Base-by-base conservation (phyloP, 495 filamentous ascomycete species). In the Daldinia decipiens region DNA sequence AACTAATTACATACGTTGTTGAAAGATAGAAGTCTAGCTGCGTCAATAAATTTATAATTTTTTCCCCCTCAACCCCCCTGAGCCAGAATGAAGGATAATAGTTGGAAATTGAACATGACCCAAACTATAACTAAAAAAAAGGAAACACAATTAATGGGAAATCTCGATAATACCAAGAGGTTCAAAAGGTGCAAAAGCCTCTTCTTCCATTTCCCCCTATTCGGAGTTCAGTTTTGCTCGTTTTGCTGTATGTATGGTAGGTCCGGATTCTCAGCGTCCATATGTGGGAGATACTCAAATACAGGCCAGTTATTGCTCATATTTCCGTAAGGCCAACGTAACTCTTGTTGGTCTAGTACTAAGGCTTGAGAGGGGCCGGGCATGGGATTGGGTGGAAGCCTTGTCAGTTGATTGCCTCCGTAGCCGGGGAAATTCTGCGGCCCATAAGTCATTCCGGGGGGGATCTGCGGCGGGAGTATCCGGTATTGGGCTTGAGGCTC, bases 151-250 rank as follows among this genome's bases (percentile, higher is more conserved):
- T 4, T 11, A 13, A 13, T 36, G 12, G 3, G 12, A 36, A 4
- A 27, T 27, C 12, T 6, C 4, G 3, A 47, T 21, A 47, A 47
- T 21, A n/a, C 4, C 15, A 47, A 38, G 34, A 82, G 76, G 21
- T 50, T 0, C 15, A 47, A 38, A 29, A 81, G 76, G 21, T 50
- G 15, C 4, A 24, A 24, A 27, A 13, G 2, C 12, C 47, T 11
- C 24, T 4, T 13, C 50, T 13, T 52, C 50, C 5, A 13, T 8
- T 5, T 2, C 24, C 50, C 24, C 7, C 19, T 27, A 5, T 24
- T 15, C 50, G 7, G 50, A 8, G 2, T 17, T 71, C 24, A 58
- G 53, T 32, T 57, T 11, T 52, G 54, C 7, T 66, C 39, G 32
- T 66, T 52, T 21, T 59, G 53, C 21, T 34, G 54, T 8, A 59